A percentile compares a stretch with the other conserved stretches of the same genome.
These are phyloP conservation scores for Zopfia rhizophila DNA, from an alignment of 2,329 filamentous ascomycete genomes.

Conservation along the genomic window DNA sequence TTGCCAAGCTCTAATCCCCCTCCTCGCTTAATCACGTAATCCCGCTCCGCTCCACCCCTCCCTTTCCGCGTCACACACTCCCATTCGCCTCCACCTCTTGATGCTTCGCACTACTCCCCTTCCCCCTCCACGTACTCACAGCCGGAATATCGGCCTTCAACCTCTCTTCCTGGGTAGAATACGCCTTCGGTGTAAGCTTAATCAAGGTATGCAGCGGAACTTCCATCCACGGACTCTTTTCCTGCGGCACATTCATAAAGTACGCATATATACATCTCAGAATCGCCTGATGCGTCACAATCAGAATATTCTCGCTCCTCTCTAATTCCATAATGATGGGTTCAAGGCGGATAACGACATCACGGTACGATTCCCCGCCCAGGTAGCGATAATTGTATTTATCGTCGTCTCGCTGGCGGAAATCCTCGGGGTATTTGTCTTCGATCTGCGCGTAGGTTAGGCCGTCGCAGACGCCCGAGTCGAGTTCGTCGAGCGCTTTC, in stretches of 20 bases:
- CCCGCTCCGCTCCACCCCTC: too few species aligned
- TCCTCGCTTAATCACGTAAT: too few species aligned
- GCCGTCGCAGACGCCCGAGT: slow-evolving; percentile 95
- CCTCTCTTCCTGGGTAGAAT: slow-evolving; percentile 89
- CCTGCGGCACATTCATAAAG: slow-evolving; percentile 96
- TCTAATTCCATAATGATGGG: slow-evolving; percentile 99
- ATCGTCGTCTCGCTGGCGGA: slow-evolving; percentile 93
- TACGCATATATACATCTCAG: slow-evolving; percentile 98
- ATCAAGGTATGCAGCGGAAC: slow-evolving; percentile 96
- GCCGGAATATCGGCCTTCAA: slow-evolving; percentile 93
- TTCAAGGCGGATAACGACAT: slow-evolving; percentile 96
- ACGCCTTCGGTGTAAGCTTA: slow-evolving; percentile 93
- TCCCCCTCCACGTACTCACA: slow-evolving; percentile 94
- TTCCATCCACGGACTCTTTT: slow-evolving; percentile 97
- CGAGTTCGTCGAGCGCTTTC: slow-evolving; percentile 98
- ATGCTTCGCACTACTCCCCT: slow-evolving; percentile 91
- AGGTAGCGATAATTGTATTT: slow-evolving; percentile 99
- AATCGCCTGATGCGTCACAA: slow-evolving; percentile 97
- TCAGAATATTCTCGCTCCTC: slow-evolving; percentile 94
- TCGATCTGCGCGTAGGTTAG: slow-evolving; percentile 97
- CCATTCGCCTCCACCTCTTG: slow-evolving; percentile 61
- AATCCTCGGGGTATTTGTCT: slow-evolving; percentile 90
- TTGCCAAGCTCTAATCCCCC: too few species aligned
- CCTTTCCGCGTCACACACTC: too few species aligned
- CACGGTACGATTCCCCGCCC: slow-evolving; percentile 93